Evolutionary conservation across 345 rosid genomes (phyloP).

Genomic region (Punica granatum): DNA sequence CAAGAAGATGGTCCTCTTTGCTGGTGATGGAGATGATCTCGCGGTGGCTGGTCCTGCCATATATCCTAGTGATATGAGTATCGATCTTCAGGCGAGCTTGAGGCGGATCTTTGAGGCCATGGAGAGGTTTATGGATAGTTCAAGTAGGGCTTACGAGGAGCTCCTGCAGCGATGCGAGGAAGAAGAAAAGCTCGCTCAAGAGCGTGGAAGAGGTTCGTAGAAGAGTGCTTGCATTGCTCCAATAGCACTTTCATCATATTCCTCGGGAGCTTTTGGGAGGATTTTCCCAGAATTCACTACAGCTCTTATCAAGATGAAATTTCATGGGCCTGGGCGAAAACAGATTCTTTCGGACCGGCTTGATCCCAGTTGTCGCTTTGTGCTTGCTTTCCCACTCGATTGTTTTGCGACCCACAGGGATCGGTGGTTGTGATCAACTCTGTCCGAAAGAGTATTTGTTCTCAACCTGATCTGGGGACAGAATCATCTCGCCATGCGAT

Average conservation of each 20-base stretch:
- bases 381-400: background rate
- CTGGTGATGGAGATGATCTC: background rate
- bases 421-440: background rate
- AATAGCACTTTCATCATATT: background rate
- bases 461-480: background rate
- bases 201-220: conserved; percentile 1
- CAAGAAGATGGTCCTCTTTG: conserved; percentile 9
- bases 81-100: conserved; percentile 16
- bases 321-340: background rate
- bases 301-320: background rate
- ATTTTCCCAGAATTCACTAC: background rate
- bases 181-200: conserved; percentile 4
- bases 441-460: background rate
- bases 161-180: conserved; percentile 4
- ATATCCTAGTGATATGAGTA: conserved; percentile 6
- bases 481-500: background rate
- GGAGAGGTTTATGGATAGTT: conserved; percentile 22
- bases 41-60: background rate
- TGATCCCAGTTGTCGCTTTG: background rate
- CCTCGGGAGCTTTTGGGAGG: background rate
- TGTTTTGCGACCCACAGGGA: background rate
- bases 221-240: background rate
- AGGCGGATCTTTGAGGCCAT: conserved; percentile 26
- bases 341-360: background rate
- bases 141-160: conserved; percentile 19